Evolutionary conservation across 1,284 basidiomycete species (phyloP), one percentile per base, ranked within the genome.

Genomic region (Wolfiporia cocos): DNA sequence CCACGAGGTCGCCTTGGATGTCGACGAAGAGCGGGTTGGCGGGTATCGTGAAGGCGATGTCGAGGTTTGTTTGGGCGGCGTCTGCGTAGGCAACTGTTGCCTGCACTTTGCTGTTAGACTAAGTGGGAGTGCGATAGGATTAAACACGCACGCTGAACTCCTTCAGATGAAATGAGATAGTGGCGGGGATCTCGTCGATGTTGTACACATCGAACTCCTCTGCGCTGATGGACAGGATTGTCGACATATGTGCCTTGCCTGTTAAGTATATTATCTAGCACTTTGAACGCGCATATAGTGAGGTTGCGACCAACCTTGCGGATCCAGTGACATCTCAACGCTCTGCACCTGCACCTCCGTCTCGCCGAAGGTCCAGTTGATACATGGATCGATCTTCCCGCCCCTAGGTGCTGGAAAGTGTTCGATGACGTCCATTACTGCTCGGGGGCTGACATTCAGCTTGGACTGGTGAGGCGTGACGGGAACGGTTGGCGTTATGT

Each of bases 31-130:
- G 65, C 9, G 86, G 85, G 6, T 74, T 71, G 10, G 74, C 68
- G 4, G 85, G 74, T 42, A 83, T 75, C 0, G 85, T 88, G 61
- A 91, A 88, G 6, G 78, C 76, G 35, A 91, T 66, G 37, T 83
- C 78, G 21, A 90, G 66, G 5, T 76, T 56, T 24, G 78, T 63
- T 6, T 71, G 66, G 61, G 79, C 76, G 3, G 78, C 73, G 56
- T 90, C 87, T 2, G 86, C 84, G 53, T 81, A 86, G 4, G 79
- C 69, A 41, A 89, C 78, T 0, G 83, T 83, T 6, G 86, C 86
- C 86, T 90, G 49, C 10, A 40, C 38, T 21, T 26, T 5, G 17
- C 33, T 9, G 40, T 14, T 12, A 40, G 34, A 39, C 12, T 40
- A 29, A 44, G 5, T 1, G 22, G 32, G 14, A 39, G 30, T 18